Base-by-base conservation (phyloP, 495 filamentous ascomycete genomes). In the Neurospora sp. region DNA sequence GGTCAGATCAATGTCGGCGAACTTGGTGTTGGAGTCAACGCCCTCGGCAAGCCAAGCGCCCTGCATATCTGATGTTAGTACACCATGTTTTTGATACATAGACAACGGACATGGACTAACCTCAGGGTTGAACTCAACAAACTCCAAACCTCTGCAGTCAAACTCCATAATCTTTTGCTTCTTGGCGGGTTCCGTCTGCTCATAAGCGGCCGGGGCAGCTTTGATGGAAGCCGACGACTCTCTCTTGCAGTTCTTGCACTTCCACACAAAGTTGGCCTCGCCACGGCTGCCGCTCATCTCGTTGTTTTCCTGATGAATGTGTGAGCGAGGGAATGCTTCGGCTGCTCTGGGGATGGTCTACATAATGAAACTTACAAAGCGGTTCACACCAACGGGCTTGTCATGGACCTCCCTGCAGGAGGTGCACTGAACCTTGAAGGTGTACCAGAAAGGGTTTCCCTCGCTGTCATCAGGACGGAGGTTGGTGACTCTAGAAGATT, bases 211-310 rank as follows among this genome's bases (percentile, higher is more conserved):
- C 0, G 96, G 95, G 0, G 89, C 84, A 3, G 87, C 84, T 70
- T 87, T 90, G 80, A 98, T 94, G 46, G 88, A 84, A 40, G 87
- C 87, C 44, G 88, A 88, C 6, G 87, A 88, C 72, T 89, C 88
- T 73, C 88, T 82, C 88, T 89, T 90, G 88, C 93, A 99, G 76
- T 93, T 91, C 81, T 93, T 97, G 86, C 96, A 99, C 79, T 89
- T 92, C 95, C 95, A 98, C 69, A 99, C 96, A 80, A 99, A 97
- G 82, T 97, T 97, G 10, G 96, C 96, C 82, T 98, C 94, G 66
- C 96, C 96, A 69, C 92, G 89, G 82, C 93, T 96, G 18, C 93
- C 94, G 72, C 92, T 93, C 78, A 96, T 90, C 71, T 97, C 95
- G 77, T 94, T 91, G 70, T 81, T 85, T 78, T 97, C 94, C 94